Evolutionary conservation across 345 rosid genomes (phyloP).

Genomic region (Hypericum perforatum): DNA sequence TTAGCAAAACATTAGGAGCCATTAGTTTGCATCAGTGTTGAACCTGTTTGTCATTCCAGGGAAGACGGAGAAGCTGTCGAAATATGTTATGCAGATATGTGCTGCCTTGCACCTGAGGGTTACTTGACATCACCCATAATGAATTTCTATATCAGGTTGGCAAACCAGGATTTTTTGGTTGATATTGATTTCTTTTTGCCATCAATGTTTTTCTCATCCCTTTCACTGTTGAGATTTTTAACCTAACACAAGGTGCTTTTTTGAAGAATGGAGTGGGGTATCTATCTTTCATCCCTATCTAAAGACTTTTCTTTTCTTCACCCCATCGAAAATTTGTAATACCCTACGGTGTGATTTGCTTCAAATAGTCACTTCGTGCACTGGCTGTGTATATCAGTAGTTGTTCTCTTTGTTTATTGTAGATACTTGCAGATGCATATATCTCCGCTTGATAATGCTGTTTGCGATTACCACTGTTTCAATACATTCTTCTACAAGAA

Average conservation of each 20-base stretch:
- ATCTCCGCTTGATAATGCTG: slow-evolving; percentile 34
- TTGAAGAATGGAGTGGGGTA: no score
- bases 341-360: no score
- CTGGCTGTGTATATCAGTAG: no score
- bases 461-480: slow-evolving; percentile 55
- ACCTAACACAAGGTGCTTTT: no score
- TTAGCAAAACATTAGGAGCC: neutral
- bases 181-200: no score
- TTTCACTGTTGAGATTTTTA: no score
- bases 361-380: no score
- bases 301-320: no score
- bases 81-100: slow-evolving; percentile 48
- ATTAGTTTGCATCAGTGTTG: slow-evolving; percentile 1
- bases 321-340: no score
- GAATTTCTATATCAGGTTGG: slow-evolving; percentile 79
- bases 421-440: slow-evolving; percentile 64
- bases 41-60: slow-evolving; percentile 27
- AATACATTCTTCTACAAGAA: slow-evolving; percentile 81
- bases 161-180: neutral
- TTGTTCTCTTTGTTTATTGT: slow-evolving; percentile 8
- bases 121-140: slow-evolving; percentile 69
- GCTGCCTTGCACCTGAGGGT: slow-evolving; percentile 56
- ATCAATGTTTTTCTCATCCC: no score
- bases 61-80: slow-evolving; percentile 59
- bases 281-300: no score